Percentiles rank a stretch among this genome's conserved stretches.
Conservation (phyloP, 2,329 filamentous ascomycete genomes). For the Berkeleyomyces rouxiae region DNA sequence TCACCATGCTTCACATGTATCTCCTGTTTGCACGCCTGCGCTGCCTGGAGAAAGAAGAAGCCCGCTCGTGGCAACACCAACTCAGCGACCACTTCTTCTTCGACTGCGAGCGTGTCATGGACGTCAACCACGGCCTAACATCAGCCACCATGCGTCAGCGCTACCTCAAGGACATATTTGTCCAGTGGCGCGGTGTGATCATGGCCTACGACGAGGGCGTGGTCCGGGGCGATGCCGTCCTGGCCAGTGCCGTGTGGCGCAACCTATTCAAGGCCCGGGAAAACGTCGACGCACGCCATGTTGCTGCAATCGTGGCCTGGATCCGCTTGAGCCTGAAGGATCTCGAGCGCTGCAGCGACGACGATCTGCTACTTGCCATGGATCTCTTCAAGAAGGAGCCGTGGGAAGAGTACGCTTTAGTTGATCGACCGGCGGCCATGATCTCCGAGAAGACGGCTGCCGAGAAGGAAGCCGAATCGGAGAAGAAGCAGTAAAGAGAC, state of each 20-base stretch:
- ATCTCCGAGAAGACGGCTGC: slow-evolving; percentile 9
- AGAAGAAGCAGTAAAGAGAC: background rate
- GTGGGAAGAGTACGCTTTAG: slow-evolving; percentile 11
- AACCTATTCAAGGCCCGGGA: slow-evolving; percentile 66
- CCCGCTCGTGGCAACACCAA: slow-evolving; percentile 70
- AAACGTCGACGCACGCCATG: slow-evolving; percentile 32
- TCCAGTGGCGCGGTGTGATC: slow-evolving; percentile 79
- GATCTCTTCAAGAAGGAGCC: slow-evolving; percentile 27
- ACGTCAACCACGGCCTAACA: slow-evolving; percentile 55
- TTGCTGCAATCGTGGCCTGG: slow-evolving; percentile 40
- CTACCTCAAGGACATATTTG: slow-evolving; percentile 74
- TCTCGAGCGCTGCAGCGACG: slow-evolving; percentile 34
- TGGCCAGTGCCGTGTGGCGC: slow-evolving; percentile 76
- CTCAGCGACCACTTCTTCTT: slow-evolving; percentile 92
- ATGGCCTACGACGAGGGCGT: slow-evolving; percentile 74
- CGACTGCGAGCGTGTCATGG: slow-evolving; percentile 71
- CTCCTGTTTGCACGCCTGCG: slow-evolving; percentile 71
- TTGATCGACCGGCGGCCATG: slow-evolving; percentile 8
- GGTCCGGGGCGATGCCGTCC: slow-evolving; percentile 56
- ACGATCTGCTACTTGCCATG: slow-evolving; percentile 23
- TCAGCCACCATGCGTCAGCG: slow-evolving; percentile 42
- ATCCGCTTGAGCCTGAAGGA: slow-evolving; percentile 32
- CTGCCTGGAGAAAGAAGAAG: slow-evolving; percentile 52
- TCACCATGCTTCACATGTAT: slow-evolving; percentile 94
- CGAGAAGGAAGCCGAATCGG: background rate